Evolutionary conservation across 176 grass and related monocot genomes (phyloP).

Genomic region (Bothriochloa decipiens): DNA sequence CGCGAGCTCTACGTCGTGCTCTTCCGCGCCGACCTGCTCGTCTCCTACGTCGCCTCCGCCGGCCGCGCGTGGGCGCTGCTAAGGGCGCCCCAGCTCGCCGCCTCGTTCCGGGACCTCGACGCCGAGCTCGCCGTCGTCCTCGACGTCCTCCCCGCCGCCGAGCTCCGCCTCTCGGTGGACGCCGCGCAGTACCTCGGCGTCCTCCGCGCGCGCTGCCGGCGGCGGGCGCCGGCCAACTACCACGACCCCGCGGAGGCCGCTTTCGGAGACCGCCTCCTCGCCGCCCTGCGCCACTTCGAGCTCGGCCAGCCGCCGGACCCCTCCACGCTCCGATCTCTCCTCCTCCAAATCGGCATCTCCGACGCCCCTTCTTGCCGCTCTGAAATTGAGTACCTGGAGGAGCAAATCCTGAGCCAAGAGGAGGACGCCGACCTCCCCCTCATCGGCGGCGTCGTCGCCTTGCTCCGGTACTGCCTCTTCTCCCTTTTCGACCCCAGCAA

Average conservation of each 20-base stretch:
- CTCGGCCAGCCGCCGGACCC: conserved; percentile 49
- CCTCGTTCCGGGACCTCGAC: conserved; percentile 80
- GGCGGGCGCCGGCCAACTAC: conserved; percentile 45
- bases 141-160: conserved; percentile 70
- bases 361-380: conserved; percentile 49
- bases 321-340: conserved; percentile 44
- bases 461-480: conserved; percentile 80
- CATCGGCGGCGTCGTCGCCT: conserved; percentile 64
- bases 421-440: conserved; percentile 77
- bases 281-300: conserved; percentile 56
- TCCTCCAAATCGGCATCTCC: conserved; percentile 62
- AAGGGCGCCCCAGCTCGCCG: conserved; percentile 52
- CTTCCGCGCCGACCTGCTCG: conserved; percentile 80
- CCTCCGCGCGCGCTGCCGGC: conserved; percentile 52
- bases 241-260: conserved; percentile 61
- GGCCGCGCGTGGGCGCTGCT: conserved; percentile 75
- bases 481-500: conserved; percentile 63
- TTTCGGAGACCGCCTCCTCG: conserved; percentile 54
- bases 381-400: conserved; percentile 91
- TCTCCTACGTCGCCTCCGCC: conserved; percentile 73
- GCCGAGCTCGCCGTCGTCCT: conserved; percentile 81
- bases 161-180: conserved; percentile 62
- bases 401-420: conserved; percentile 76
- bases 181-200: conserved; percentile 59
- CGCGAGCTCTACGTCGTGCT: conserved; percentile 96